Base-by-base conservation (phyloP, 768 basidiomycete genomes). In the Phanerochaete sordida region DNA sequence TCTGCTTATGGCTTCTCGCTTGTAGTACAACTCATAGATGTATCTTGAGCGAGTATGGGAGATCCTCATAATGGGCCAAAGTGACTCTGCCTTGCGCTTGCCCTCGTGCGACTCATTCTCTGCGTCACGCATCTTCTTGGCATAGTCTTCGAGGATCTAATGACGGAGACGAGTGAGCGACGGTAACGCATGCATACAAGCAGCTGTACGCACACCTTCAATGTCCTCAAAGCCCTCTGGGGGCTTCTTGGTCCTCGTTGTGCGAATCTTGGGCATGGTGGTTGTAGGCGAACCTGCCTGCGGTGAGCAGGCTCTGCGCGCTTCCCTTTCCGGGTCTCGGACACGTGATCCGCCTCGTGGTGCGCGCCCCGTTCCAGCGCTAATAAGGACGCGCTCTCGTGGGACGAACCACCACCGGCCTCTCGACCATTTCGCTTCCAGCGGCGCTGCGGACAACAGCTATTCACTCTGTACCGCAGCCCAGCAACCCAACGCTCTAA, bases 21-120 rank as follows among this genome's bases (percentile, higher is more conserved):
- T 96, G 79, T 98, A 98, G 77, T 97, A 98, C 62, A 98, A 81
- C 74, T 99, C 97, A 69, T 98, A 98, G 60, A 99, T 93, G 74
- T 98, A 98, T 65, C 94, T 81, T 47, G 95, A 96, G 43, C 97
- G 88, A 11, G 95, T 90, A 75, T 99, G 97, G 21, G 93, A 91
- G 70, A 98, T 94, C 35, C 94, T 87, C 95, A 98, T 98, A 62
- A 99, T 97, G 45, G 96, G 94, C 96, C 97, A 95, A 39, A 94
- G 74, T 5, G 90, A 90, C 76, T 95, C 93, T 26, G 88, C 84
- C 75, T 91, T 94, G 72, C 95, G 92, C 74, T 99, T 98, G 63
- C 97, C 97, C 73, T 99, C 97, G 72, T 99, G 97, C 1, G 89
- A 87, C 76, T 99, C 97, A 70, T 95, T 97, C 81, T 99, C 97